Percentiles rank a stretch among this genome's conserved stretches.
Evolutionary conservation across 2,329 filamentous ascomycete species (phyloP).

Genomic region (Phoma sp.): DNA sequence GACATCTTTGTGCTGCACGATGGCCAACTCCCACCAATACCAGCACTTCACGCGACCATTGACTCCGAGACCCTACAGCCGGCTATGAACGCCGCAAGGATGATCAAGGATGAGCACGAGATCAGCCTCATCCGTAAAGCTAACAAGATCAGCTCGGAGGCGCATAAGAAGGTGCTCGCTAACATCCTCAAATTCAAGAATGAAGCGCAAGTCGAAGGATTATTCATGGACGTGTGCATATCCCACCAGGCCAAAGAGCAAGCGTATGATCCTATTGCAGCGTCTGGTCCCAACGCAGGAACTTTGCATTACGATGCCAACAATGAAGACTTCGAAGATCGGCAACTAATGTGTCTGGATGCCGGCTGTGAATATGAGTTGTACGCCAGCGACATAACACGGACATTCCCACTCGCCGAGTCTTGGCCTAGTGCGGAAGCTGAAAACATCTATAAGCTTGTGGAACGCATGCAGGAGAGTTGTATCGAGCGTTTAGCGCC

Average conservation of each 20-base stretch:
- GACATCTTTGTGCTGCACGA: constrained; percentile 46
- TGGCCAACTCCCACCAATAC: constrained; percentile 24
- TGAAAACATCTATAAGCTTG: constrained; percentile 75
- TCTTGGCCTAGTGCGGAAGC: constrained; percentile 71
- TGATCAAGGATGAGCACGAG: constrained; percentile 85
- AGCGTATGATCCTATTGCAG: constrained; percentile 89
- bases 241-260: constrained; percentile 75
- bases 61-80: constrained; percentile 60
- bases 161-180: constrained; percentile 74
- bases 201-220: constrained; percentile 82
- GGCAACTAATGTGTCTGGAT: constrained; percentile 81
- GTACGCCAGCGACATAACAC: constrained; percentile 89
- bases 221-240: constrained; percentile 76
- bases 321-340: constrained; percentile 70
- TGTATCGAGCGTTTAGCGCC: constrained; percentile 73
- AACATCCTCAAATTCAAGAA: constrained; percentile 68
- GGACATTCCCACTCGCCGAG: constrained; percentile 80
- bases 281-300: constrained; percentile 79
- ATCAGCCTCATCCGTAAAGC: constrained; percentile 80
- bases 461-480: constrained; percentile 78
- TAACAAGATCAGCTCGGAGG: constrained; percentile 77
- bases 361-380: constrained; percentile 84
- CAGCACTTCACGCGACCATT: constrained; percentile 19
- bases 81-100: constrained; percentile 79
- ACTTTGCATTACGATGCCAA: constrained; percentile 89